Conservation (phyloP, 768 basidiomycete species). For the Neoboletus magnificus region DNA sequence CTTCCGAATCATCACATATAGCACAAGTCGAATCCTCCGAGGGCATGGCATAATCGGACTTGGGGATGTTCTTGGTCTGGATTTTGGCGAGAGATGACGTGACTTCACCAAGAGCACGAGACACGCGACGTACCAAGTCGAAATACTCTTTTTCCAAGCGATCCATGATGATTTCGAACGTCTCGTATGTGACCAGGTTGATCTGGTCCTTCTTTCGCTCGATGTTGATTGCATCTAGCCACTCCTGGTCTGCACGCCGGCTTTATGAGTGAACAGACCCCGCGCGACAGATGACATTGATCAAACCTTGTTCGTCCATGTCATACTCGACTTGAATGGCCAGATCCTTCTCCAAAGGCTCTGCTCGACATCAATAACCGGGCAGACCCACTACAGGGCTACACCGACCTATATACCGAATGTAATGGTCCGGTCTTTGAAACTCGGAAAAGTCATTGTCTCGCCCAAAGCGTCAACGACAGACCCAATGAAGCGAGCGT, state of each 20-base stretch:
- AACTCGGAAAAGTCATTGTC: constrained; percentile 72
- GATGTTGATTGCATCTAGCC: constrained; percentile 82
- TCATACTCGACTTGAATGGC: constrained; percentile 96
- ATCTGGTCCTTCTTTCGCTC: constrained; percentile 77
- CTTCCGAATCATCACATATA: constrained; percentile 97
- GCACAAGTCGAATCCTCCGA: constrained; percentile 96
- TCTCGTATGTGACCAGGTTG: constrained; percentile 73
- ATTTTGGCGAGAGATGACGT: not conserved
- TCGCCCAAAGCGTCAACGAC: constrained; percentile 29
- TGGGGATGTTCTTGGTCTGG: constrained; percentile 91
- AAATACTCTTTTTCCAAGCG: constrained; percentile 99
- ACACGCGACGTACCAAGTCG: constrained; percentile 62
- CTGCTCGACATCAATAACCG: constrained; percentile 37
- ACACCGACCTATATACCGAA: constrained; percentile 79
- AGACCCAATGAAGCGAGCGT: not conserved
- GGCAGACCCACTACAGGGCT: not conserved
- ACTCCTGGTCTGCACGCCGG: constrained; percentile 72
- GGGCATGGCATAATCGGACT: constrained; percentile 80
- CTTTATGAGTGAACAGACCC: constrained; percentile 3
- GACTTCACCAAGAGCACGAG: constrained; percentile 1
- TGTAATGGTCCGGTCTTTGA: constrained; percentile 77
- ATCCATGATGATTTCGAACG: constrained; percentile 97
- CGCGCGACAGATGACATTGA: not conserved
- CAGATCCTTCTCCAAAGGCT: constrained; percentile 90
- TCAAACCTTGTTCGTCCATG: constrained; percentile 96